Base-by-base conservation (phyloP, 2,329 filamentous ascomycete species). In the Fusarium sp. region DNA sequence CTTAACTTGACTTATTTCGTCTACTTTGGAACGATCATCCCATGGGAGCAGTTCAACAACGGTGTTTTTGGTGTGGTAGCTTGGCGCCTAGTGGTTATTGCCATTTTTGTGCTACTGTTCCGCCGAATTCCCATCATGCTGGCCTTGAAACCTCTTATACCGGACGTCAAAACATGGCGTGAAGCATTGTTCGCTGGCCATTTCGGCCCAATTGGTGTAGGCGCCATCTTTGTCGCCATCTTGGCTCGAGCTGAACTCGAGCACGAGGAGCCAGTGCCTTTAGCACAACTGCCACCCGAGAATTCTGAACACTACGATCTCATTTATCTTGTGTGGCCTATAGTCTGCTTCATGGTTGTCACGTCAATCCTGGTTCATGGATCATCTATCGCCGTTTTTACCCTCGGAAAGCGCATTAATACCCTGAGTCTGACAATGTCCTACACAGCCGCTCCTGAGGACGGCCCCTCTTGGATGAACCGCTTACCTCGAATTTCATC, bases 1-100 rank as follows among this genome's bases (percentile, higher is more conserved):
- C 90, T 99, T 83, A 99, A 99, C 80, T 87, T 99, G 89, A 88
- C 95, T 4, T 99, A 98, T 80, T 99, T 99, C 79, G 96, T 99
- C 72, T 99, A 96, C 78, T 92, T 99, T 69, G 96, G 96, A 54
- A 93, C 96, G 55, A 97, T 99, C 78, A 96, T 99, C 65, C 96
- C 96, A 2, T 99, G 96, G 96, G 88, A 91, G 73, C 90, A 93
- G 78, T 99, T 90, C 85, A 97, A 98, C 82, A 84, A 89, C 62
- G 83, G 86, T 2, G 83, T 83, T 0, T 83, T 97, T 57, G 94
- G 95, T 38, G 83, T 97, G 49, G 85, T 88, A 16, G 93, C 94
- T 4, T 99, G 96, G 96, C 88, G 93, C 67, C 84, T 99, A 23
- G 91, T 96, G n/a, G 92, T 98, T 38, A 92, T 99, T 71, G 92